Evolutionary conservation across 1,284 basidiomycete species (phyloP).

Genomic region (Schizopora paradoxa): DNA sequence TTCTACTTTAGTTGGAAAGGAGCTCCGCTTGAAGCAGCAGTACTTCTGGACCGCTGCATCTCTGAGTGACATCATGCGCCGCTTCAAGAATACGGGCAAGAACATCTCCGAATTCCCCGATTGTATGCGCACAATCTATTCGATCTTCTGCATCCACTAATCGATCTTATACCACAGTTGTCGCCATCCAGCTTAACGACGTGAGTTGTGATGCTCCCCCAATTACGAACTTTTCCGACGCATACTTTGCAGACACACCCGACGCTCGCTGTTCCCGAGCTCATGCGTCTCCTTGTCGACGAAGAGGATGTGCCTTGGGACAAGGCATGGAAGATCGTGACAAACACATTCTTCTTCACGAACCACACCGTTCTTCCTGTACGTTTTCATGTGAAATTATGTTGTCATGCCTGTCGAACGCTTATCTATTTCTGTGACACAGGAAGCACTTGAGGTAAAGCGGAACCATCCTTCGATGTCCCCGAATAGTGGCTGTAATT

Average conservation of each 20-base stretch:
- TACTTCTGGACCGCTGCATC: slow-evolving; percentile 90
- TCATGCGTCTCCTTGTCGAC: slow-evolving; percentile 85
- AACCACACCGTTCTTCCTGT: slow-evolving; percentile 84
- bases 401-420: slow-evolving; percentile 10
- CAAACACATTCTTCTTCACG: slow-evolving; percentile 89
- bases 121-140: slow-evolving; percentile 40
- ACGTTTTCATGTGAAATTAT: slow-evolving; percentile 22
- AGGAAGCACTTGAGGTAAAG: slow-evolving; percentile 61
- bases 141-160: not conserved
- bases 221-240: not conserved
- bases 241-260: slow-evolving; percentile 72
- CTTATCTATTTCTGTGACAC: too few species aligned
- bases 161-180: slow-evolving; percentile 38
- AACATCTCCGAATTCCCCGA: slow-evolving; percentile 75
- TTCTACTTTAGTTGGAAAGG: slow-evolving; percentile 66
- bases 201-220: slow-evolving; percentile 34
- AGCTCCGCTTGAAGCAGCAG: slow-evolving; percentile 90
- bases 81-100: slow-evolving; percentile 77
- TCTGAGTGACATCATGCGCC: slow-evolving; percentile 79
- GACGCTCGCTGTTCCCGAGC: slow-evolving; percentile 88
- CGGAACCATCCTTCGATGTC: not conserved
- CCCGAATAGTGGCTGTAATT: slow-evolving; percentile 19
- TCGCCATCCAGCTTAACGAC: slow-evolving; percentile 88
- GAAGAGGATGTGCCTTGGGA: slow-evolving; percentile 87
- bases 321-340: slow-evolving; percentile 80